Evolutionary conservation across 139 green algal genomes (phyloP), one percentile per base, ranked within the genome.

Genomic region (Diplosphaera chodatii): DNA sequence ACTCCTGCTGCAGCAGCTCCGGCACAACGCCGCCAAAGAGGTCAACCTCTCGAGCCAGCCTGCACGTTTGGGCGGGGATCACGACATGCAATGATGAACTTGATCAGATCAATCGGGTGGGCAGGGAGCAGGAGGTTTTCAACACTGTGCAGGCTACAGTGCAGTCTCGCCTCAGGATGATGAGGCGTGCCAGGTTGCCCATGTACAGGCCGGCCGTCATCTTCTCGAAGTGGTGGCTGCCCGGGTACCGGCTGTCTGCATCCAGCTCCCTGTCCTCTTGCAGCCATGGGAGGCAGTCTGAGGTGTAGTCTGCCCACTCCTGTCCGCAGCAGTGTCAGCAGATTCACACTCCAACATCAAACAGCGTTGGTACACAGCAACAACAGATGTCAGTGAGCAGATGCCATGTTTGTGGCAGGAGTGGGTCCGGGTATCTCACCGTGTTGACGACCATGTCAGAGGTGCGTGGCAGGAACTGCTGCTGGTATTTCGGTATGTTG

Each of bases 171-270:
- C 74, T 76, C 1, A 92, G 72, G 72, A 97, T 72, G 25, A 94
- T 77, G 68, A 85, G 82, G 21, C 92, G 80, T 15, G 87, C 89
- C 15, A 93, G 75, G 67, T 97, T 92, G 0, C 93, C 93, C 55
- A 97, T 78, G 77, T 92, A 97, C 82, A 97, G 85, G 8, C 93
- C 93, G 10, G 73, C 31, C 96, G 22, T 89, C 71, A 96, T 73
- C 83, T 98, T 97, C 84, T 97, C 93, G 81, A 95, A 94, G 55
- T 87, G 37, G 76, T 89, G 86, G 66, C 78, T 71, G 31, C 89
- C 87, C 71, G 79, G 67, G 68, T 82, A 82, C 8, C 70, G 59
- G 68, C 80, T 90, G 64, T 74, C 80, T 41, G 70, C 84, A 66
- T 94, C 87, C 63, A 96, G 65, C 66, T 82, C 82, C 63, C 75